Evolutionary conservation across 495 filamentous ascomycete genomes (phyloP), one percentile per base, ranked within the genome.

Genomic region (Melanomma pulvis-pyrius): DNA sequence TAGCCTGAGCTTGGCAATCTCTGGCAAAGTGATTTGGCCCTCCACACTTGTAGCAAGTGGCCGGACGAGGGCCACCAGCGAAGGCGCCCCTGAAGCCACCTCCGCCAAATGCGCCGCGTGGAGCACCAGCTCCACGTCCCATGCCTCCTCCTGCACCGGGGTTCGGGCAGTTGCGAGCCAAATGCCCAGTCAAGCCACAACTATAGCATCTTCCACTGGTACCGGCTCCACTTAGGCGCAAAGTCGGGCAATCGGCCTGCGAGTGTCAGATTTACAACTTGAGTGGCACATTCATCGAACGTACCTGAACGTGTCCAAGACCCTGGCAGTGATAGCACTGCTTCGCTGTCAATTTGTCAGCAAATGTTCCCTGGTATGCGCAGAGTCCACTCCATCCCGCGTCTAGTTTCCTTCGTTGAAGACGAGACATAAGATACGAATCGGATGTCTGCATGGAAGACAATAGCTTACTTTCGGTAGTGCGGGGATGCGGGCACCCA

Each of bases 301-400:
- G 32, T 54, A 54, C 51, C 51, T 99, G 96, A 73, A 99, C 94
- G 76, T 99, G 96, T 62, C 96, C 96, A 65, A 97, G 83, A 36
- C 96, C 96, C 80, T 98, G 94, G 83, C 96, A 99, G 82, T 98
- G 94, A 77, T 99, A 99, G 87, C 96, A 99, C 82, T 99, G 96
- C 86, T 99, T 99, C 44, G 91, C 86, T 88, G 71, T 57, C 54
- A 51, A 70, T 69, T 15, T 24, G 67, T 68, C 63, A 63, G 80
- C 80, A 61, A 76, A 56, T 50, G 29, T 63, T n/a, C 19, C 24
- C 6, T 1, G 12, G 12, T 59, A 29, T 47, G 59, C 59, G 54
- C 41, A 44, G 13, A 6, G 3, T 44, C 3, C n/a, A 44, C 9
- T n/a, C 39, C 9, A n/a, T n/a, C n/a, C n/a, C n/a, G n/a, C n/a